phyloP scores from a whole-genome alignment of 2,329 filamentous ascomycete genomes.

The Aspergillus latus region DNA sequence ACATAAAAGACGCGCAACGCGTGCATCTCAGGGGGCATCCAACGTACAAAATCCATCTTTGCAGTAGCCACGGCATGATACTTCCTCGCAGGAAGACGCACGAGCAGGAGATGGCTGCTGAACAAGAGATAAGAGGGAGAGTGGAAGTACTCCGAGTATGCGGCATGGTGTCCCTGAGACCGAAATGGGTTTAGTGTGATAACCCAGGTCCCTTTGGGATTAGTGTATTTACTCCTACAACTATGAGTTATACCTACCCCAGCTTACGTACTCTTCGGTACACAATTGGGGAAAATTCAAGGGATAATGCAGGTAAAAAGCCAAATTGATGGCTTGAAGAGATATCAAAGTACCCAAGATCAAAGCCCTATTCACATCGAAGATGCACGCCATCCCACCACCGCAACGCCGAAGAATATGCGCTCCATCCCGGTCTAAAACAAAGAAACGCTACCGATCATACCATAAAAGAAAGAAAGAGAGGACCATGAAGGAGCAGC shows the following conservation, averaged over 20 bases:
- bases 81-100: constrained; percentile 19
- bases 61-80: constrained; percentile 33
- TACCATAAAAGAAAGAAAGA: constrained; percentile 23
- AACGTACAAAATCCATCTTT: constrained; percentile 49
- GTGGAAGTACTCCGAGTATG: constrained; percentile 4
- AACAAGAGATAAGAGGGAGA: constrained; percentile 10
- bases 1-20: background rate
- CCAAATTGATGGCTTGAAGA: constrained; percentile 6
- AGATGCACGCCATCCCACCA: constrained; percentile 25
- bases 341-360: constrained; percentile 11
- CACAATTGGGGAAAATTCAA: background rate
- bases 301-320: background rate
- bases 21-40: background rate
- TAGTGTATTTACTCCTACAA: constrained; percentile 8
- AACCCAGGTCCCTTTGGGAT: constrained; percentile 2
- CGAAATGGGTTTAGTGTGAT: background rate
- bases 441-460: constrained; percentile 22
- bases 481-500: constrained; percentile 5
- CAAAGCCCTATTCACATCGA: constrained; percentile 22
- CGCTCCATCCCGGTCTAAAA: constrained; percentile 29
- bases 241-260: background rate
- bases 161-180: constrained; percentile 1
- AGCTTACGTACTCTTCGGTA: too few relatives aligned
- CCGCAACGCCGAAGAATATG: constrained; percentile 28
- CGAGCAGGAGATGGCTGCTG: constrained; percentile 13